phyloP scores from a whole-genome alignment of 495 filamentous ascomycete genomes.

The Neurospora sp. region DNA sequence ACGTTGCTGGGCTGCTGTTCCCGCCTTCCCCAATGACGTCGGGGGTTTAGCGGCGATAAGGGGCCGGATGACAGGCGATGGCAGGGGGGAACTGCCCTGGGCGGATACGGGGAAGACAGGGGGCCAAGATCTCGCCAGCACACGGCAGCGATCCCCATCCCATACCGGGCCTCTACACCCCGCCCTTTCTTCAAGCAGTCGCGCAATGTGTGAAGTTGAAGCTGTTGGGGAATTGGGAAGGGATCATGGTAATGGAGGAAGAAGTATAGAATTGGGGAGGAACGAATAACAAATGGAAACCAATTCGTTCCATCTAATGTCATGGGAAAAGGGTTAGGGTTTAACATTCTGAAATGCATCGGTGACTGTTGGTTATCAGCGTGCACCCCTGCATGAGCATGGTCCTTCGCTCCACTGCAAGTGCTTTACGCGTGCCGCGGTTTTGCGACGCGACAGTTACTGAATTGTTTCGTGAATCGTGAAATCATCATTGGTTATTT shows the following conservation, averaged over 20 bases:
- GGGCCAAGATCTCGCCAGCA: neutral
- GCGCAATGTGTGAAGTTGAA: no score
- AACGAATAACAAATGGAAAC: neutral
- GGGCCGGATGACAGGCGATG: neutral
- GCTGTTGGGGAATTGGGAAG: no score
- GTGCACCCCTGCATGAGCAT: neutral
- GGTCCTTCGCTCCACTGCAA: neutral
- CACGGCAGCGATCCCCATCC: neutral
- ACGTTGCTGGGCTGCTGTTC: neutral
- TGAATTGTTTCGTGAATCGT: neutral
- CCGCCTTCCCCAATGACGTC: neutral
- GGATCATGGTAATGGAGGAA: no score
- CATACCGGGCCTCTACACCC: no score
- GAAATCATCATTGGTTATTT: neutral
- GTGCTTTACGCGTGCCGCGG: slow-evolving; percentile 8
- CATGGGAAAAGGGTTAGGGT: neutral
- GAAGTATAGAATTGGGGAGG: neutral
- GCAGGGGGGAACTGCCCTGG: neutral
- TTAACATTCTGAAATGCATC: neutral
- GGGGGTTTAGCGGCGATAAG: neutral
- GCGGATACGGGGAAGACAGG: neutral
- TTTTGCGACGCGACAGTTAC: neutral
- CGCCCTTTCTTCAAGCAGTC: neutral
- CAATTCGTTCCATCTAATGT: neutral
- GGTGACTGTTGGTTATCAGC: neutral